Evolutionary conservation across 2,329 filamentous ascomycete species (phyloP).

Genomic region (Aureobasidium namibiae): DNA sequence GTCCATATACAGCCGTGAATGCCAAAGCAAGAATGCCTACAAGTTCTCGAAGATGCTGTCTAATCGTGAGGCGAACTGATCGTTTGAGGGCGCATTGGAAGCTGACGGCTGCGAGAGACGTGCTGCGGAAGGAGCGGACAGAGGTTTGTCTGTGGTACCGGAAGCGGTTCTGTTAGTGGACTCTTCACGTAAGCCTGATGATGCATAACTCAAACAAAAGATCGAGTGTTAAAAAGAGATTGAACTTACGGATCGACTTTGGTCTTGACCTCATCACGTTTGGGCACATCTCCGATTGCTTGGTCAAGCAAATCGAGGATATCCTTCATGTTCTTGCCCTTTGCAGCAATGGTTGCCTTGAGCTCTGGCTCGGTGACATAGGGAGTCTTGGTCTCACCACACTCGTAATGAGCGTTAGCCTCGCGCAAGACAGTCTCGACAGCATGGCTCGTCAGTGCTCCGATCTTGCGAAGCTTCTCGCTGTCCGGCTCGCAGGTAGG

Average conservation of each 20-base stretch:
- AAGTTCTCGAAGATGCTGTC: conserved; percentile 82
- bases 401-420: conserved; percentile 82
- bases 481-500: conserved; percentile 93
- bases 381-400: conserved; percentile 61
- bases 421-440: conserved; percentile 73
- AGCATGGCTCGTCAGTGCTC: conserved; percentile 78
- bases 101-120: conserved; percentile 85
- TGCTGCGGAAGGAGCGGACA: conserved; percentile 61
- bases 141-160: conserved; percentile 64
- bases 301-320: conserved; percentile 82
- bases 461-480: conserved; percentile 79
- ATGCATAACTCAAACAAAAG: conserved; percentile 13
- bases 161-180: conserved; percentile 77
- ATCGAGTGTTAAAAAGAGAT: conserved; percentile 18
- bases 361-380: conserved; percentile 63
- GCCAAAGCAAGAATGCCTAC: conserved; percentile 45
- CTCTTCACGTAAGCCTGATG: conserved; percentile 17
- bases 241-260: conserved; percentile 51
- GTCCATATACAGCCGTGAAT: conserved; percentile 52
- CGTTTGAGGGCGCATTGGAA: conserved; percentile 72
- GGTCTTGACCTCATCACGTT: conserved; percentile 52
- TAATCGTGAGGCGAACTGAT: conserved; percentile 71
- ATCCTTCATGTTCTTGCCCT: conserved; percentile 76
- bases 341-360: conserved; percentile 68
- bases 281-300: conserved; percentile 63